Conservation (phyloP, 176 grass and related monocot genomes). For the Oryza meyeriana region DNA sequence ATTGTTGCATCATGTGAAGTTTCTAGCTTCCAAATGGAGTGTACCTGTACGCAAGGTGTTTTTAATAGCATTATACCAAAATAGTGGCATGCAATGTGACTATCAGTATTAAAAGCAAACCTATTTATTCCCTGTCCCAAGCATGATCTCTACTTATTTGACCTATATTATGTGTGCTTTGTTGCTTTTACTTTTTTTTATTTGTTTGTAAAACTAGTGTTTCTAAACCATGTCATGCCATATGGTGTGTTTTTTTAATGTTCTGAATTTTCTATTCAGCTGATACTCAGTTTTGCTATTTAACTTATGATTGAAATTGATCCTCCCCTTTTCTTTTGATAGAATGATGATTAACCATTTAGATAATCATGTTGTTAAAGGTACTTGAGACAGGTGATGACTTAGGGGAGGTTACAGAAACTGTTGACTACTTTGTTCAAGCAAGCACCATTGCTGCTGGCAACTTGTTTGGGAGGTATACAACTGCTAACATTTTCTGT, state of each 20-base stretch:
- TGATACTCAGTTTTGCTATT: background rate
- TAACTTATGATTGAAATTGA: conserved; percentile 1
- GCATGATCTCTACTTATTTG: background rate
- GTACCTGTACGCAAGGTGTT: background rate
- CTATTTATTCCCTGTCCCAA: background rate
- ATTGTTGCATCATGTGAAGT: no score
- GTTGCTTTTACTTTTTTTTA: background rate
- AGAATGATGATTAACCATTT: background rate
- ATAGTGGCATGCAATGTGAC: background rate
- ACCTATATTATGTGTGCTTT: background rate
- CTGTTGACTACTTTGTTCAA: conserved; percentile 97
- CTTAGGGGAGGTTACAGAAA: conserved; percentile 96
- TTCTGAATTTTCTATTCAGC: background rate
- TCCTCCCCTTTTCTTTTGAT: conserved; percentile 1
- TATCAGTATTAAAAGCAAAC: conserved; percentile 2
- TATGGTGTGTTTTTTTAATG: background rate
- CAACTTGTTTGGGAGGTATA: conserved; percentile 94
- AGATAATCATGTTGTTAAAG: conserved; percentile 33
- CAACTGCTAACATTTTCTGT: conserved; percentile 14
- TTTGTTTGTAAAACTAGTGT: no score
- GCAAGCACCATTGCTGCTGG: conserved; percentile 82
- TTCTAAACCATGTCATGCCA: background rate
- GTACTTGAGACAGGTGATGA: conserved; percentile 98
- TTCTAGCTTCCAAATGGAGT: no score
- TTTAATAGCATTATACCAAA: background rate